Conservation (phyloP, 495 filamentous ascomycete species). For the Hypoxylon subgilvum region DNA sequence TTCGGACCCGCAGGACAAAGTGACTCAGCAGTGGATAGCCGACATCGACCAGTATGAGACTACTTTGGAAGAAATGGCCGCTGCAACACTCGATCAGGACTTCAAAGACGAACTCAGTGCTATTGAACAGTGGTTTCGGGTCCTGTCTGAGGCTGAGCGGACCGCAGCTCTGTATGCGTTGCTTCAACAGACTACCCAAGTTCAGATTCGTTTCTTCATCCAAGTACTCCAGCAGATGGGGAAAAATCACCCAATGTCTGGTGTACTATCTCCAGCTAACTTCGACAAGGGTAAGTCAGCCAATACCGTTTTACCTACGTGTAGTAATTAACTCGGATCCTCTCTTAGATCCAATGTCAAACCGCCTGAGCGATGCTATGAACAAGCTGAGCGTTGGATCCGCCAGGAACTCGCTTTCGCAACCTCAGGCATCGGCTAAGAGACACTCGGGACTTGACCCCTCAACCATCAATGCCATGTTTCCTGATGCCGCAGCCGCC, state of each 20-base stretch:
- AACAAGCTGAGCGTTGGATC: conserved; percentile 85
- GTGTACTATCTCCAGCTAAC: conserved; percentile 91
- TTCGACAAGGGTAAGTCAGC: conserved; percentile 85
- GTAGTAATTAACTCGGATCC: conserved; percentile 6
- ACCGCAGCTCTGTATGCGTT: conserved; percentile 95
- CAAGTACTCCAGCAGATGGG: conserved; percentile 98
- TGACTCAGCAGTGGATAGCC: conserved; percentile 96
- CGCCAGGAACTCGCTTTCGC: conserved; percentile 83
- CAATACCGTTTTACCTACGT: background rate
- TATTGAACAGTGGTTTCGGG: conserved; percentile 99
- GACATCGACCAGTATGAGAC: conserved; percentile 98
- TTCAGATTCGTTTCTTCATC: conserved; percentile 99
- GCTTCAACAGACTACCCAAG: conserved; percentile 96
- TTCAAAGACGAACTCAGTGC: conserved; percentile 99
- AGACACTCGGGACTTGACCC: conserved; percentile 90
- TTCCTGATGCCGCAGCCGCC: conserved; percentile 95
- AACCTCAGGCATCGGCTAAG: conserved; percentile 76
- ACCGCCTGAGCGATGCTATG: conserved; percentile 96
- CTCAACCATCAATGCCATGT: conserved; percentile 98
- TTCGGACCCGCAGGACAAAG: conserved; percentile 83
- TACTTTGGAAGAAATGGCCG: conserved; percentile 97
- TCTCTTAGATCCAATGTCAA: conserved; percentile 89
- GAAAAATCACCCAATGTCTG: conserved; percentile 96
- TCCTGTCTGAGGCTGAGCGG: conserved; percentile 93
- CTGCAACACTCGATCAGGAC: conserved; percentile 95